Conservation (phyloP, 306 rosid genomes). For the Parietaria judaica region DNA sequence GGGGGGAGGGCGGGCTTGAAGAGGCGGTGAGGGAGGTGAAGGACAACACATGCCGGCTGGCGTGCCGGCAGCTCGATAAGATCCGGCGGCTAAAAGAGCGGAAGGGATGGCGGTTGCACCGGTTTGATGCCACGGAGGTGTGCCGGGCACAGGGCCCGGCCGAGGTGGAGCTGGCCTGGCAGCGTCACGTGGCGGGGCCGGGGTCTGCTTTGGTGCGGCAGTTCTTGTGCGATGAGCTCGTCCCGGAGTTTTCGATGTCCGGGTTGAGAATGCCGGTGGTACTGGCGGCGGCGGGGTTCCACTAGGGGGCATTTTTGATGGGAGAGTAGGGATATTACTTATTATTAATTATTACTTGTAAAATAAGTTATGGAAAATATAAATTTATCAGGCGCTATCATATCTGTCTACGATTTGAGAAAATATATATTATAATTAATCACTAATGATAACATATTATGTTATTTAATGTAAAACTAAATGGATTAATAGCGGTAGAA, state of each 20-base stretch:
- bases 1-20: constrained; percentile 29
- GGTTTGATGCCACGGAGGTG: constrained; percentile 64
- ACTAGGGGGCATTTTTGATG: constrained; percentile 12
- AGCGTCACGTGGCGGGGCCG: constrained; percentile 44
- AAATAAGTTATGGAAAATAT: neutral
- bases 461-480: no score
- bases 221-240: constrained; percentile 30
- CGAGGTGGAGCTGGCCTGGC: constrained; percentile 62
- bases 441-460: no score
- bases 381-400: neutral
- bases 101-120: constrained; percentile 64
- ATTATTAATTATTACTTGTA: neutral
- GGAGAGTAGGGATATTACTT: neutral
- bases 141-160: constrained; percentile 29
- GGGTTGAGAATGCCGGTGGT: constrained; percentile 14
- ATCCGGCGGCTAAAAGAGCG: constrained; percentile 40
- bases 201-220: constrained; percentile 34
- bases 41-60: constrained; percentile 49
- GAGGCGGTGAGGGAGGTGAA: constrained; percentile 42
- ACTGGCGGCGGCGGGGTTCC: constrained; percentile 23
- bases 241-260: neutral
- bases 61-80: constrained; percentile 46
- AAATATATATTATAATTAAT: no score
- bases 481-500: no score
- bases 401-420: neutral